Evolutionary conservation across 83 land plant genomes (phyloP).

Genomic region (Picea engelmannii): DNA sequence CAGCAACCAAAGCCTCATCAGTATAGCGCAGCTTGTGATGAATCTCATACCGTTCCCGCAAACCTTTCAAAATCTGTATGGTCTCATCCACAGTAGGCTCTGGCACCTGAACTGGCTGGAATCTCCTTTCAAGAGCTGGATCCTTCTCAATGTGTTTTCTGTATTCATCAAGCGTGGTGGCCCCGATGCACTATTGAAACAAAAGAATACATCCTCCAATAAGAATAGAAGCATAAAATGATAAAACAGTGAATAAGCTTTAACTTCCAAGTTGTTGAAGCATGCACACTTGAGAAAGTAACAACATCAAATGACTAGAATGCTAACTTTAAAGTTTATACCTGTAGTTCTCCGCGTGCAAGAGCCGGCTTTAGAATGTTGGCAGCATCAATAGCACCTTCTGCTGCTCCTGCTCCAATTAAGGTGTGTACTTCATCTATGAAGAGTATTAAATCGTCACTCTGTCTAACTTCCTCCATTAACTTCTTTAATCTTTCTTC

Average conservation of each 20-base stretch:
- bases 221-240: neutral
- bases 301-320: neutral
- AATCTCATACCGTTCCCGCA: conserved; percentile 28
- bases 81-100: conserved; percentile 38
- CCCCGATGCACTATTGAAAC: conserved; percentile 27
- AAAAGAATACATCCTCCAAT: no score
- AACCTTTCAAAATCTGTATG: conserved; percentile 20
- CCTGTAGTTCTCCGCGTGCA: conserved; percentile 35
- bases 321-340: neutral
- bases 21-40: conserved; percentile 14
- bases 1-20: conserved; percentile 24
- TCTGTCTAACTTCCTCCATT: conserved; percentile 8
- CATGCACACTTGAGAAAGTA: neutral
- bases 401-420: conserved; percentile 26
- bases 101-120: conserved; percentile 31
- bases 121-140: conserved; percentile 32
- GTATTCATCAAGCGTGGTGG: conserved; percentile 38
- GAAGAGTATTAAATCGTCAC: conserved; percentile 14
- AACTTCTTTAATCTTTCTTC: conserved; percentile 21
- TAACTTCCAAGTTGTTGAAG: neutral
- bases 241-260: neutral
- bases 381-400: conserved; percentile 28
- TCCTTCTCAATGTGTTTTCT: conserved; percentile 40
- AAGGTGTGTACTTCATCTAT: conserved; percentile 24
- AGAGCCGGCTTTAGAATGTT: conserved; percentile 30